phyloP scores from a whole-genome alignment of 163 green algal species.

The Scenedesmus sp. region DNA sequence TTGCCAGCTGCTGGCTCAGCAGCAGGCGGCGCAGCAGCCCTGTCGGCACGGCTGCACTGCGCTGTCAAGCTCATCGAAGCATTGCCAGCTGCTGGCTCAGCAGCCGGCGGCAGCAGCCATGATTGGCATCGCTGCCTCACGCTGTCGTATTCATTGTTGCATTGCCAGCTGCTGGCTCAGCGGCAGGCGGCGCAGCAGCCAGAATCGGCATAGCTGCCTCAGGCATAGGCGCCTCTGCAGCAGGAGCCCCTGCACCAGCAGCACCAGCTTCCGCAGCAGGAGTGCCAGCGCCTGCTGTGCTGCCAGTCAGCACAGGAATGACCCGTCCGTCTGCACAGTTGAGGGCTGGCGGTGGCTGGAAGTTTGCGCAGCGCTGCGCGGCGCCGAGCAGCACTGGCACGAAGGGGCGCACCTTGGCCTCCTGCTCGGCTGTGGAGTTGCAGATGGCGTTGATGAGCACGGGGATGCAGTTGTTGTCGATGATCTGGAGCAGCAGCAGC shows the following conservation, averaged over 20 bases:
- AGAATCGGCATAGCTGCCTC: neutral
- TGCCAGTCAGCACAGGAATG: neutral
- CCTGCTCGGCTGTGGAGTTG: slow-evolving; percentile 32
- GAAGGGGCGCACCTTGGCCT: neutral
- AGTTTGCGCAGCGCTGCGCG: slow-evolving; percentile 29
- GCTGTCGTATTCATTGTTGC: neutral
- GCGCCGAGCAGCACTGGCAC: slow-evolving; percentile 12
- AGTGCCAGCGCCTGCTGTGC: neutral
- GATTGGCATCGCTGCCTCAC: neutral
- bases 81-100: no score
- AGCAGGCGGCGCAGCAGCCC: slow-evolving; percentile 1
- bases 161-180: neutral
- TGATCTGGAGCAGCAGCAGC: slow-evolving; percentile 23
- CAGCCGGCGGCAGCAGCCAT: neutral
- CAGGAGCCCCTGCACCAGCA: neutral
- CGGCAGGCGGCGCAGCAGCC: slow-evolving; percentile 6
- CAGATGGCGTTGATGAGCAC: slow-evolving; percentile 21
- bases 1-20: neutral
- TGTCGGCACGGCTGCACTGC: neutral
- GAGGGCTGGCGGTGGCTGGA: neutral
- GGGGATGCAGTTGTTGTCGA: slow-evolving; percentile 31
- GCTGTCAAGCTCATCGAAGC: no score
- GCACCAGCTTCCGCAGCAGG: neutral
- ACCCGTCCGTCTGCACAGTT: slow-evolving; percentile 20
- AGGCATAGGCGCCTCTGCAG: neutral